Percentiles rank a stretch among this genome's conserved stretches.
These are phyloP conservation scores for Tetrahymena elliotti DNA, from an alignment of 73 alveolate species.

Conservation along the genomic window DNA sequence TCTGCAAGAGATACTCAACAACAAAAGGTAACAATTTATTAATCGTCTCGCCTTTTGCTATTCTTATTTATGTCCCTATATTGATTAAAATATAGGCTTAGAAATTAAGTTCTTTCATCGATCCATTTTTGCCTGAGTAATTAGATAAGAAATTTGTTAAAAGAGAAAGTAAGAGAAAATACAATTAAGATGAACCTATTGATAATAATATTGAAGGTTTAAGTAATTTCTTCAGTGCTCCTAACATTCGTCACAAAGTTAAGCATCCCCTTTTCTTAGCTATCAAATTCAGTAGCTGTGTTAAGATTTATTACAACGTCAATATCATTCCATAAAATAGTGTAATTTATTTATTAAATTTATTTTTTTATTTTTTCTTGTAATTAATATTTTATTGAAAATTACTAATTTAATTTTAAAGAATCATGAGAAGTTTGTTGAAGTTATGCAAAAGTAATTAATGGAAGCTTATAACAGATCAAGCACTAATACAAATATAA, in stretches of 20 bases:
- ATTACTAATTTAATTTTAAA: background rate
- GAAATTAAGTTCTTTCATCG: conserved; percentile 40
- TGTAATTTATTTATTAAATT: background rate
- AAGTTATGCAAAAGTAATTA: background rate
- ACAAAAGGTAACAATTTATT: conserved; percentile 1
- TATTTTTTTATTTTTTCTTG: background rate
- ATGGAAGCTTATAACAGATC: conserved; percentile 13
- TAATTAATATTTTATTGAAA: background rate
- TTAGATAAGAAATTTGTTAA: conserved; percentile 8
- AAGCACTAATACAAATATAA: background rate
- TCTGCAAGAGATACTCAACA: conserved; percentile 47
- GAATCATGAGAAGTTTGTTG: background rate
- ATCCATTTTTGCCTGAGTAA: conserved; percentile 26
- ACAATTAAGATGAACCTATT: conserved; percentile 35
- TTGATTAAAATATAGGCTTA: conserved; percentile 23
- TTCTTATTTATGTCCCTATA: conserved; percentile 20
- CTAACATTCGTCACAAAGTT: conserved; percentile 52
- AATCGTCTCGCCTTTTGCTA: background rate
- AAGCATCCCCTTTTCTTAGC: conserved; percentile 53
- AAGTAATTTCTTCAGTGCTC: conserved; percentile 54
- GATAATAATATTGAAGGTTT: conserved; percentile 39
- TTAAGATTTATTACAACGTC: conserved; percentile 36
- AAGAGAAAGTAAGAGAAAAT: conserved; percentile 19
- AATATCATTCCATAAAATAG: conserved; percentile 7
- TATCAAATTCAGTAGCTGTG: conserved; percentile 39